phyloP scores from a whole-genome alignment of 139 green algal genomes.

The Edaphochlamys debaryana region DNA sequence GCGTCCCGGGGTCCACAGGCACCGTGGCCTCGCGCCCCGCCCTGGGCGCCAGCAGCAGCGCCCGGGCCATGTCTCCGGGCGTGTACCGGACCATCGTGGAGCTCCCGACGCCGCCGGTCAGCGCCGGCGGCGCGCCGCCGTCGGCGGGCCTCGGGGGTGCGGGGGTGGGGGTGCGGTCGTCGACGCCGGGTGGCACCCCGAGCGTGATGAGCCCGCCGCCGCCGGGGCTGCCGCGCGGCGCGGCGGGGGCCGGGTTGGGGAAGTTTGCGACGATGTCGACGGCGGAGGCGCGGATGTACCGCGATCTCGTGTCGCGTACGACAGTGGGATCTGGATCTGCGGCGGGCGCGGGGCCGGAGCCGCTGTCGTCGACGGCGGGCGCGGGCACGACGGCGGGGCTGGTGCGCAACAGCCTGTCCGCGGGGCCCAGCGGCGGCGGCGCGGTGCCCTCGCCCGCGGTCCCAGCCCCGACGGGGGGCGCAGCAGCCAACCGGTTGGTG shows the following conservation, averaged over 20 bases:
- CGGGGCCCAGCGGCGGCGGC: neutral
- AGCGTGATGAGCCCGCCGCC: slow-evolving; percentile 13
- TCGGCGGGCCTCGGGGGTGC: too few relatives aligned
- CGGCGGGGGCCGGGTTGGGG: neutral
- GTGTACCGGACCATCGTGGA: too few relatives aligned
- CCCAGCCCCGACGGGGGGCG: neutral
- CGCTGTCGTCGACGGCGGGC: neutral
- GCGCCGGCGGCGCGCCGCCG: too few relatives aligned
- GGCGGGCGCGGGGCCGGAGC: neutral
- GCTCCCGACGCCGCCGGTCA: neutral
- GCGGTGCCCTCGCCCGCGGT: too few relatives aligned
- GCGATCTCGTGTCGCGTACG: slow-evolving; percentile 2
- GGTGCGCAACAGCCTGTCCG: slow-evolving; percentile 8
- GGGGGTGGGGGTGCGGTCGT: too few relatives aligned
- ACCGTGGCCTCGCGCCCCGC: too few relatives aligned
- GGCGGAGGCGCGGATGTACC: slow-evolving; percentile 30
- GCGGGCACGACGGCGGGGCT: neutral
- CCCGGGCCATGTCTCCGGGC: too few relatives aligned
- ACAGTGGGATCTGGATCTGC: too few relatives aligned
- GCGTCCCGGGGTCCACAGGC: neutral
- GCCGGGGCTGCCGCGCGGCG: neutral
- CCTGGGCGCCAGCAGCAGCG: too few relatives aligned
- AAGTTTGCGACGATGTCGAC: slow-evolving; percentile 33
- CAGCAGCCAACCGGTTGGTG: neutral
- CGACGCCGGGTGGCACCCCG: too few relatives aligned